phyloP scores from a whole-genome alignment of 2,329 filamentous ascomycete genomes.

The Tolypocladium paradoxum region DNA sequence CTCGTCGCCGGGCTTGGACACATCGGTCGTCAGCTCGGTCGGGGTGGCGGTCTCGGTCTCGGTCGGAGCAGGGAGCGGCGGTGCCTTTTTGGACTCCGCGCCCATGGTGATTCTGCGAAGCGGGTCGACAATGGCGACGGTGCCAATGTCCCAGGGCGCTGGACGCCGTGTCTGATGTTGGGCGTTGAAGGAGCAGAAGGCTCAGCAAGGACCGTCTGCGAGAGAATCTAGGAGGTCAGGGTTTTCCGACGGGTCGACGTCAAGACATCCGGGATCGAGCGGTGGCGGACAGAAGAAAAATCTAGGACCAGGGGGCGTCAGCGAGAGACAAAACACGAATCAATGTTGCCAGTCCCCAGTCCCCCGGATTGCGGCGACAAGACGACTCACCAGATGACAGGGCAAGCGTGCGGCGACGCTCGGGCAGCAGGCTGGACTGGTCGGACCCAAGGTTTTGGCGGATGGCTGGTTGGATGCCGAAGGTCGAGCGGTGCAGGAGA shows the following conservation, averaged over 20 bases:
- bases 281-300: constrained; percentile 4
- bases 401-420: neutral
- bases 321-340: constrained; percentile 1
- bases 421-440: neutral
- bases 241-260: constrained; percentile 11
- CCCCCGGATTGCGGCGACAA: neutral
- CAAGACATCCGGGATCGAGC: constrained; percentile 18
- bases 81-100: constrained; percentile 43
- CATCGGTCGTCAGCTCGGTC: constrained; percentile 51
- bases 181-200: neutral
- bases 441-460: neutral
- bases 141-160: neutral
- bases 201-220: neutral
- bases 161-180: neutral
- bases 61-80: constrained; percentile 69
- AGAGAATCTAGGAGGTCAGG: neutral
- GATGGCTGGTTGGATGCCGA: neutral
- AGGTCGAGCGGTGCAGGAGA: neutral
- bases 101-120: constrained; percentile 34
- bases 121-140: constrained; percentile 1
- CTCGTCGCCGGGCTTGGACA: constrained; percentile 57
- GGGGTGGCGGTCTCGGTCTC: constrained; percentile 57
- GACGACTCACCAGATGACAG: neutral
- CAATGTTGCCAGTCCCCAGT: neutral
- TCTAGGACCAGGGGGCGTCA: constrained; percentile 2